Base-by-base conservation (phyloP, 2,329 filamentous ascomycete genomes). In the Epicoccum sorghinum region DNA sequence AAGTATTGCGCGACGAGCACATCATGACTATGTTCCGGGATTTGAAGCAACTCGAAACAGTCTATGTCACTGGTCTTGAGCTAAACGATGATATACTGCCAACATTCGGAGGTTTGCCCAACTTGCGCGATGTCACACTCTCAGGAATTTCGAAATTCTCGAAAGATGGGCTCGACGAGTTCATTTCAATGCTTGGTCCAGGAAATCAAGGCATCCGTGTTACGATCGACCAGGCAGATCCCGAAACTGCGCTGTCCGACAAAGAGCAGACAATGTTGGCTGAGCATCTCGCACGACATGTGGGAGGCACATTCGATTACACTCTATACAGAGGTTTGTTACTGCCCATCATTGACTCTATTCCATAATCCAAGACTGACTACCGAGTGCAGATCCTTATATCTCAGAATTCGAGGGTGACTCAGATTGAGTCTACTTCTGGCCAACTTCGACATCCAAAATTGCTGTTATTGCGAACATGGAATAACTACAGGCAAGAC, bases 81-180 rank as follows among this genome's bases (percentile, higher is more conserved):
- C 70, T 83, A 22, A 77, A 80, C 4, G 81, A 86, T 55, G 75
- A 78, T 22, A 72, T 82, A 9, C 77, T 81, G 51, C 65, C 67
- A 30, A 65, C 68, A 3, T 66, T 86, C 10, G 76, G 81, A 9
- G 67, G 68, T 5, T 73, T 87, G 38, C 67, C 68, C 3, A 75
- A 80, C 29, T 71, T 89, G 32, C 80, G 79, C 40, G 76, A 72
- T 4, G 72, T 89, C 6, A 79, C 78, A 4, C 80, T 88, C 37
- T 79, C 78, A 33, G 83, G 82, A 2, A 72, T 81, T 3, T 85
- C 86, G 0, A 70, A 71, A 2, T 87, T 89, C 66, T 83, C 82
- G 0, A 73, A 73, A 3, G 68, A 77, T 4, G 82, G 81, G 1
- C 75, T 89, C 1, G 65, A 79, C 5, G 69, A 74, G 6, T 80